Percentiles rank a stretch among this genome's conserved stretches.
Conservation (phyloP, 2,329 filamentous ascomycete genomes). For the Colletotrichum shisoi region DNA sequence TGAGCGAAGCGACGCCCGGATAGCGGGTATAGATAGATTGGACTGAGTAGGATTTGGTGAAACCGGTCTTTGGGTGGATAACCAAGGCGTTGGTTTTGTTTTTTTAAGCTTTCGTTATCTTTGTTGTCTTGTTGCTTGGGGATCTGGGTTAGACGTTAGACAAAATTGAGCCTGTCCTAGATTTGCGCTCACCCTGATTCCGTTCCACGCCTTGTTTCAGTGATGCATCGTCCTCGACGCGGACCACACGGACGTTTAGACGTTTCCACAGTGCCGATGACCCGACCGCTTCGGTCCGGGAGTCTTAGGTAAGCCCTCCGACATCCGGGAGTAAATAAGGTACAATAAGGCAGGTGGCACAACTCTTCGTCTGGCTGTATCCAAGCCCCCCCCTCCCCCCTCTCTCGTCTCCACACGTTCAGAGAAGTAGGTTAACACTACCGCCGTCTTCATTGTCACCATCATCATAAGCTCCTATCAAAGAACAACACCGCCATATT, state of each 20-base stretch:
- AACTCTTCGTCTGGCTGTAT: not conserved
- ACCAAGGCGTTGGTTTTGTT: not conserved
- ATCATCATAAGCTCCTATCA: too few species aligned
- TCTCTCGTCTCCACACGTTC: not conserved
- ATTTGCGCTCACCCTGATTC: not conserved
- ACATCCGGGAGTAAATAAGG: not conserved
- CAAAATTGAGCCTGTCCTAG: constrained; percentile 19
- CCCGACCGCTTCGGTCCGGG: not conserved
- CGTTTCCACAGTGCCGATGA: constrained; percentile 6
- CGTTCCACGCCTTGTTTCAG: not conserved
- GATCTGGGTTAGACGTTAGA: constrained; percentile 16
- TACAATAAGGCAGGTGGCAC: not conserved
- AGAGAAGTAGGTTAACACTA: not conserved
- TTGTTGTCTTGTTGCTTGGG: not conserved
- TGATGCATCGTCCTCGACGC: not conserved
- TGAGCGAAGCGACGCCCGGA: not conserved
- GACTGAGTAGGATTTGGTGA: not conserved
- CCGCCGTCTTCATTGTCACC: too few species aligned
- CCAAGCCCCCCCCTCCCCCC: not conserved
- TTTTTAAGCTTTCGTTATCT: not conserved
- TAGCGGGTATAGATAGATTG: not conserved
- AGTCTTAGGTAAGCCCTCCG: constrained; percentile 23
- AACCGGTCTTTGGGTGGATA: not conserved
- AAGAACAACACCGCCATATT: too few species aligned
- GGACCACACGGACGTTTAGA: not conserved